A percentile compares a stretch with the other conserved stretches of the same genome.
phyloP scores from a whole-genome alignment of 345 rosid genomes.

The Brassica juncea region DNA sequence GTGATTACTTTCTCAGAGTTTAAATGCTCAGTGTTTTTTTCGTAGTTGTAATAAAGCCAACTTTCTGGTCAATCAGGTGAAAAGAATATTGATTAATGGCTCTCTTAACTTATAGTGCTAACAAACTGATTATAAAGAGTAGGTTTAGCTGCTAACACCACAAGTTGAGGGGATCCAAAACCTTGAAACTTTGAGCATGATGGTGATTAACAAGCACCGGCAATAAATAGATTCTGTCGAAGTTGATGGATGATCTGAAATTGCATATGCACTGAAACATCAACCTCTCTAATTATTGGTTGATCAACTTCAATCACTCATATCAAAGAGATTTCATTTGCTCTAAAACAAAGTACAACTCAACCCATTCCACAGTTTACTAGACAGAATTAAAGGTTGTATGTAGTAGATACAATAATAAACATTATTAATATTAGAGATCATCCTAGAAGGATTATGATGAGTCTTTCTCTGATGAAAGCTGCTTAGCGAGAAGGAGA shows the following conservation, averaged over 20 bases:
- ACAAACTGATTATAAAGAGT: neutral
- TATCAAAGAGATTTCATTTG: neutral
- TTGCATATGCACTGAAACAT: neutral
- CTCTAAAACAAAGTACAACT: neutral
- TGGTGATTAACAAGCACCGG: neutral
- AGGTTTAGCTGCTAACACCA: neutral
- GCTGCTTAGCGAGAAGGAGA: slow-evolving; percentile 61
- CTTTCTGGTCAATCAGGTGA: neutral
- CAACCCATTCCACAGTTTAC: neutral
- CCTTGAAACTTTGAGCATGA: neutral
- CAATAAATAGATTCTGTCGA: neutral
- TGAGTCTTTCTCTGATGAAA: slow-evolving; percentile 53
- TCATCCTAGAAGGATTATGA: neutral
- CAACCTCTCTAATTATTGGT: neutral
- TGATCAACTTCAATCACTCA: neutral
- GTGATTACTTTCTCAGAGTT: neutral
- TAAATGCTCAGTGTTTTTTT: neutral
- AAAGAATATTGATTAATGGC: neutral
- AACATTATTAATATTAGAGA: neutral
- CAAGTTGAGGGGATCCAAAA: neutral
- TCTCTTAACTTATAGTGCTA: neutral
- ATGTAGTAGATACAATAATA: neutral
- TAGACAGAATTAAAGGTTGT: neutral
- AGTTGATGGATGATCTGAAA: neutral
- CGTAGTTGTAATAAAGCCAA: neutral